Percentiles rank a stretch among this genome's conserved stretches.
Evolutionary conservation across 805 yeast genomes (phyloP).

Genomic region (Kodamaea lidongshanica): DNA sequence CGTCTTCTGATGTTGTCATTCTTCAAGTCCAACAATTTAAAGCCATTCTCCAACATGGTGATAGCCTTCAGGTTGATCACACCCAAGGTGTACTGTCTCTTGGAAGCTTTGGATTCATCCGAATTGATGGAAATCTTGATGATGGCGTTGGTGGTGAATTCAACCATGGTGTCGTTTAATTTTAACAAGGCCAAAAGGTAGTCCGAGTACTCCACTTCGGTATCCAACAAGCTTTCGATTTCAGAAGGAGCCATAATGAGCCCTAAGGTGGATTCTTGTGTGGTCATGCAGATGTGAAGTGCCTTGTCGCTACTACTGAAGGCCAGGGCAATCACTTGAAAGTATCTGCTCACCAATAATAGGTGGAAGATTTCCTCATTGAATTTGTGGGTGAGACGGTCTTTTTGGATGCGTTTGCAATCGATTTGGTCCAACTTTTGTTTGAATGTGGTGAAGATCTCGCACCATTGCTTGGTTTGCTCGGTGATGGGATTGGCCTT

Average conservation of each 20-base stretch:
- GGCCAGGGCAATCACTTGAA: constrained; percentile 11
- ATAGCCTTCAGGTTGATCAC: constrained; percentile 19
- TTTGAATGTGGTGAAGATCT: constrained; percentile 1
- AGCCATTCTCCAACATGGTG: constrained; percentile 20
- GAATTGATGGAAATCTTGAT: constrained; percentile 16
- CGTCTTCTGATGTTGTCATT: constrained; percentile 23
- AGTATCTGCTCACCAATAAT: constrained; percentile 15
- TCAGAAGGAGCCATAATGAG: constrained; percentile 17
- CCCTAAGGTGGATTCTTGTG: constrained; percentile 8
- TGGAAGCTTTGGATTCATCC: constrained; percentile 1
- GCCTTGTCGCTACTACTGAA: neutral
- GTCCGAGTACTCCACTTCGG: constrained; percentile 15
- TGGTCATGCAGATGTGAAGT: constrained; percentile 2
- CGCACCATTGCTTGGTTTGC: constrained; percentile 1
- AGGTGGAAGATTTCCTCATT: constrained; percentile 18
- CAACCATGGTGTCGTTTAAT: constrained; percentile 19
- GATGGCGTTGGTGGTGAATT: constrained; percentile 19
- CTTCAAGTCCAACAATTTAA: constrained; percentile 24
- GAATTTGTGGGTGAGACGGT: constrained; percentile 14
- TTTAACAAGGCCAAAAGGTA: constrained; percentile 19
- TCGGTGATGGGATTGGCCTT: neutral
- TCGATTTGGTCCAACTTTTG: constrained; percentile 7
- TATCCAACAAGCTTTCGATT: constrained; percentile 9
- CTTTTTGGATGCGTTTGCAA: constrained; percentile 14
- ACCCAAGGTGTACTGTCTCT: constrained; percentile 15